Evolutionary conservation across 768 basidiomycete species (phyloP).

Genomic region (Collybia sordida): DNA sequence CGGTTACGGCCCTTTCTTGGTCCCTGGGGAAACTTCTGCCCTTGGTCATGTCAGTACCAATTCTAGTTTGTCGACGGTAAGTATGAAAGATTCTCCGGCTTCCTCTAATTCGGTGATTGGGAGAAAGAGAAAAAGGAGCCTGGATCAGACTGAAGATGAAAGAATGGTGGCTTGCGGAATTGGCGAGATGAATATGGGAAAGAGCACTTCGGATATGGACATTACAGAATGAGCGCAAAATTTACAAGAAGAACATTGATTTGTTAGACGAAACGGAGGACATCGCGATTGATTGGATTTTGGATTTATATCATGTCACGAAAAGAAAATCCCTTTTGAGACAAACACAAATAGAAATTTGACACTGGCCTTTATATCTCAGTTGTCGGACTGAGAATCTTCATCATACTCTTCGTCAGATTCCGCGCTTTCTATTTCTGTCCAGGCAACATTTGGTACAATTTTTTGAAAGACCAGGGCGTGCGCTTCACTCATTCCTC

Average conservation of each 20-base stretch:
- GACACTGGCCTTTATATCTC: too few species aligned
- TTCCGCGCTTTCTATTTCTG: too few species aligned
- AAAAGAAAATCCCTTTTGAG: too few species aligned
- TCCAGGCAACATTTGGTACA: too few species aligned
- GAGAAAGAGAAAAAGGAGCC: conserved; percentile 14
- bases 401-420: too few species aligned
- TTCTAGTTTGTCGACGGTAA: neutral
- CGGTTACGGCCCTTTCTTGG: neutral
- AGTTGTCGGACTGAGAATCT: too few species aligned
- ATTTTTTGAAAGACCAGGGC: too few species aligned
- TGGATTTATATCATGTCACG: too few species aligned
- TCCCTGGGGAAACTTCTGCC: neutral
- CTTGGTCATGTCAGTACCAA: neutral
- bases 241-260: neutral
- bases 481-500: too few species aligned
- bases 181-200: conserved; percentile 8
- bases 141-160: conserved; percentile 1
- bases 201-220: conserved; percentile 5
- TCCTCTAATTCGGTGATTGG: neutral
- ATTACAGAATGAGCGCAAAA: neutral
- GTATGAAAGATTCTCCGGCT: neutral
- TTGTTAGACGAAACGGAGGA: neutral
- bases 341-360: too few species aligned
- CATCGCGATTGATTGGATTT: too few species aligned
- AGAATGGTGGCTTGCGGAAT: neutral